Evolutionary conservation across 371 early-diverging fungal species (phyloP).

Genomic region (Apophysomyces elegans): DNA sequence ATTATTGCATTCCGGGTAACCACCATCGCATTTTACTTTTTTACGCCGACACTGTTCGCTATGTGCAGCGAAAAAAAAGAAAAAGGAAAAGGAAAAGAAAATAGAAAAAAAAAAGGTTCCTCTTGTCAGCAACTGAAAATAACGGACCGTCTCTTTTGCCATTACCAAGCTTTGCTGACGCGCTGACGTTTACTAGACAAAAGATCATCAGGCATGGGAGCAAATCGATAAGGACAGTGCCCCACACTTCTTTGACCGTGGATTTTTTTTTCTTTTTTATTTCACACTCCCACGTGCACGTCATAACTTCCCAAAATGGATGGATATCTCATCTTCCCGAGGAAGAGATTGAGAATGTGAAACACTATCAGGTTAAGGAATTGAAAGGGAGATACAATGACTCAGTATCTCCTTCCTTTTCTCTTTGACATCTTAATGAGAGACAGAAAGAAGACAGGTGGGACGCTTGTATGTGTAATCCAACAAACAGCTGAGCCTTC

Average conservation of each 20-base stretch:
- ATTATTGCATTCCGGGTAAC: slow-evolving; percentile 49
- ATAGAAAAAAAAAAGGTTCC: not conserved
- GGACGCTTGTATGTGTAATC: too few relatives aligned
- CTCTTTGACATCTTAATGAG: too few relatives aligned
- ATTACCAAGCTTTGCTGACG: slow-evolving; percentile 52
- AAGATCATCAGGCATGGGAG: slow-evolving; percentile 16
- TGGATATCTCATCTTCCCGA: not conserved
- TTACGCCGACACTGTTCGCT: slow-evolving; percentile 65
- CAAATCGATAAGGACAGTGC: slow-evolving; percentile 4
- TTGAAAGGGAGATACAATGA: too few relatives aligned
- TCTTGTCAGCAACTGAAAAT: not conserved
- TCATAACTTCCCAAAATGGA: slow-evolving; percentile 8
- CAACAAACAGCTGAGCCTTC: too few relatives aligned
- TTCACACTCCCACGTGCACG: slow-evolving; percentile 2
- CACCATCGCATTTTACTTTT: slow-evolving; percentile 69
- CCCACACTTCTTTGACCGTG: not conserved
- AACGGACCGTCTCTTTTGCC: not conserved
- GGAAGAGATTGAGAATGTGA: too few relatives aligned
- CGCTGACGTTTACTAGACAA: slow-evolving; percentile 40
- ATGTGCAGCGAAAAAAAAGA: too few relatives aligned
- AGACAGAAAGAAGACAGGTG: too few relatives aligned
- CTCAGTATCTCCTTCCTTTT: too few relatives aligned
- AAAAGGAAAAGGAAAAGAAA: not conserved
- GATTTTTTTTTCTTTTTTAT: not conserved
- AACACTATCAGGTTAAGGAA: too few relatives aligned